These are phyloP conservation scores for Trichophyton equinum DNA, from an alignment of 2,329 filamentous ascomycete species.

Conservation along the genomic window DNA sequence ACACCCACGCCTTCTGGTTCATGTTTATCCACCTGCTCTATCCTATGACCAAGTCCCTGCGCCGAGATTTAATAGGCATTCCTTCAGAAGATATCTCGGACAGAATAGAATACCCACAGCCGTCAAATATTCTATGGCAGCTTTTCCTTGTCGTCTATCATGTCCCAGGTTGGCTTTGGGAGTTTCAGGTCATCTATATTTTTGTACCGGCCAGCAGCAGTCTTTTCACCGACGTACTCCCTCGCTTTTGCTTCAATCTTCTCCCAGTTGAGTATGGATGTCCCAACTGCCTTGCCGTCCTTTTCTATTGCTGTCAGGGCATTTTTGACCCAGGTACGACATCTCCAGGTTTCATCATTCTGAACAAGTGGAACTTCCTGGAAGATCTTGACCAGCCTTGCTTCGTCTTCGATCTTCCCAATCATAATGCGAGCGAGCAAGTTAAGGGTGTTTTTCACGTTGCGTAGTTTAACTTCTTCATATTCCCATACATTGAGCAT, in stretches of 20 bases:
- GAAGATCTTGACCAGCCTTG: conserved; percentile 23
- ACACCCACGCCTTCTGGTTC: no score
- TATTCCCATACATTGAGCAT: not conserved
- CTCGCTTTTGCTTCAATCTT: conserved; percentile 24
- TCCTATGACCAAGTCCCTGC: no score
- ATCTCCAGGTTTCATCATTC: conserved; percentile 29
- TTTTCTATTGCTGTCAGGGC: conserved; percentile 23
- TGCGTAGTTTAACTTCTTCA: conserved; percentile 4
- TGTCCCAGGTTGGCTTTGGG: no score
- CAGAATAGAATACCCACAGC: no score
- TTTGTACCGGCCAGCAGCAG: no score
- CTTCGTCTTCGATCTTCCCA: conserved; percentile 29
- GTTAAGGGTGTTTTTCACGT: conserved; percentile 14
- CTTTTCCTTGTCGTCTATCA: no score
- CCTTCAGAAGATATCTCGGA: no score
- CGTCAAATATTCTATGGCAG: no score
- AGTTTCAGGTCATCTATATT: no score
- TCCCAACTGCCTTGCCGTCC: conserved; percentile 30
- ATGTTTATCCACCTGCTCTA: no score
- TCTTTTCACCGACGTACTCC: no score
- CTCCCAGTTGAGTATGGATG: conserved; percentile 25
- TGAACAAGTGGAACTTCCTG: conserved; percentile 23
- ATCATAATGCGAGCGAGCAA: conserved; percentile 30
- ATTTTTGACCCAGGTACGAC: conserved; percentile 29
- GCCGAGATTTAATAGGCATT: no score